These are phyloP conservation scores for Phytopythium aichiense DNA, from an alignment of 352 stramenopile species.

Conservation along the genomic window DNA sequence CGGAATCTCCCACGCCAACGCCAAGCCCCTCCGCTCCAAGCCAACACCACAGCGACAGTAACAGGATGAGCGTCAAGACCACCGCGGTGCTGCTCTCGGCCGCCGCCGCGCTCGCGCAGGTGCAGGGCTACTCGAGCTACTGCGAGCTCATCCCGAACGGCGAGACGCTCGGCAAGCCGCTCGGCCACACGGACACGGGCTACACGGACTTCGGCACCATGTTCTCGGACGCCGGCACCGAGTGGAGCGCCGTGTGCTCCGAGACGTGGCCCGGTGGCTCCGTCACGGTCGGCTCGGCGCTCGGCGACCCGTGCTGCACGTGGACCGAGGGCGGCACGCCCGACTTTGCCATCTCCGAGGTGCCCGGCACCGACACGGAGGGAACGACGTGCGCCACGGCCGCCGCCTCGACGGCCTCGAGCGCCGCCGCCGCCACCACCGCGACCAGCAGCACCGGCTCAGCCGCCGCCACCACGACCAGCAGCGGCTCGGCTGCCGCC, in stretches of 20 bases:
- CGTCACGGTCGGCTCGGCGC: slow-evolving; percentile 29
- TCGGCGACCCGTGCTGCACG: slow-evolving; percentile 27
- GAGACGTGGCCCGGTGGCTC: slow-evolving; percentile 27
- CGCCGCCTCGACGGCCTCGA: slow-evolving; percentile 8
- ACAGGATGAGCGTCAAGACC: slow-evolving; percentile 2
- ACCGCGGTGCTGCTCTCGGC: background rate
- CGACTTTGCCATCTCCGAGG: slow-evolving; percentile 23
- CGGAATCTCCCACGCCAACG: background rate
- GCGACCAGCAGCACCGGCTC: slow-evolving; percentile 11
- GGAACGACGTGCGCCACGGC: slow-evolving; percentile 18
- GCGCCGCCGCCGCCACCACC: slow-evolving; percentile 13
- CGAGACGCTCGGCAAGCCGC: slow-evolving; percentile 20
- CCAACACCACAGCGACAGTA: background rate
- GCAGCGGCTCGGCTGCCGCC: background rate
- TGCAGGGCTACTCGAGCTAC: slow-evolving; percentile 19
- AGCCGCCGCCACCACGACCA: background rate
- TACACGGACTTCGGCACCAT: slow-evolving; percentile 33
- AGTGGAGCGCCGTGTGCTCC: slow-evolving; percentile 33
- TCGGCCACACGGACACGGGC: slow-evolving; percentile 31
- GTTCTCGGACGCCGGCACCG: slow-evolving; percentile 22
- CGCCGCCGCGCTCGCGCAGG: slow-evolving; percentile 3
- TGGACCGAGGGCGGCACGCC: slow-evolving; percentile 28
- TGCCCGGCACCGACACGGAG: slow-evolving; percentile 17
- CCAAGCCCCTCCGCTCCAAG: too few relatives aligned
- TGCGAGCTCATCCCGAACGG: slow-evolving; percentile 38